A percentile compares a stretch with the other conserved stretches of the same genome.
Conservation (phyloP, 2,329 filamentous ascomycete genomes). For the Leptographium radiaticola region DNA sequence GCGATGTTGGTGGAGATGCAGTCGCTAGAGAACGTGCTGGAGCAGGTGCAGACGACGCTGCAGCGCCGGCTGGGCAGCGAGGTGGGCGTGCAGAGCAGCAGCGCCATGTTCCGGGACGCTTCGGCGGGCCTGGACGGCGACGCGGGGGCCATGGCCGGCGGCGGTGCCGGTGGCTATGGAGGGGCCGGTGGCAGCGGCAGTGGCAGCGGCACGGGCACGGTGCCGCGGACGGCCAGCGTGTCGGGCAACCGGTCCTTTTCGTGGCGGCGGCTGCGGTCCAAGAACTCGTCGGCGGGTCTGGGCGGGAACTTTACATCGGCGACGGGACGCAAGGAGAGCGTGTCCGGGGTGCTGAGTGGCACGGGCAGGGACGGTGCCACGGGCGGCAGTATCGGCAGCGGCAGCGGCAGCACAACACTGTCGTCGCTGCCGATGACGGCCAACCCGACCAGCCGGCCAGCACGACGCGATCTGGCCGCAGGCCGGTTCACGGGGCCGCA, state of each 20-base stretch:
- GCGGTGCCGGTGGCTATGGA: constrained; percentile 1
- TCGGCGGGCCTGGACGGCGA: constrained; percentile 33
- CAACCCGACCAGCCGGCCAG: constrained; percentile 49
- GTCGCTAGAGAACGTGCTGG: constrained; percentile 68
- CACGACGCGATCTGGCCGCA: constrained; percentile 56
- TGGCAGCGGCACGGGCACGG: constrained; percentile 17
- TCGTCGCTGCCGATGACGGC: constrained; percentile 67
- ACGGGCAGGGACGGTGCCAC: not conserved
- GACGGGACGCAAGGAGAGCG: constrained; percentile 28
- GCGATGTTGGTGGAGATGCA: constrained; percentile 93
- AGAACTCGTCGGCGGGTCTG: constrained; percentile 62
- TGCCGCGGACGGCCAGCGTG: constrained; percentile 43
- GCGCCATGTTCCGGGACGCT: constrained; percentile 63
- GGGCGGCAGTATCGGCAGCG: constrained; percentile 15
- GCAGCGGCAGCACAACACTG: constrained; percentile 27
- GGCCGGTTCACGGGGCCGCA: constrained; percentile 72
- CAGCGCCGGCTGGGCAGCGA: constrained; percentile 83
- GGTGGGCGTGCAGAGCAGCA: constrained; percentile 67
- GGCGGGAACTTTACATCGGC: constrained; percentile 33
- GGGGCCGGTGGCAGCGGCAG: not conserved
- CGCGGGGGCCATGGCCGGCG: constrained; percentile 5
- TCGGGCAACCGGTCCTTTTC: constrained; percentile 73
- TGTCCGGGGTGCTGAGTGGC: constrained; percentile 26
- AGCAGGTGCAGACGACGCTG: constrained; percentile 67
- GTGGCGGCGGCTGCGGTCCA: constrained; percentile 81